Conservation (phyloP, 495 filamentous ascomycete species). For the Neurospora intermedia region DNA sequence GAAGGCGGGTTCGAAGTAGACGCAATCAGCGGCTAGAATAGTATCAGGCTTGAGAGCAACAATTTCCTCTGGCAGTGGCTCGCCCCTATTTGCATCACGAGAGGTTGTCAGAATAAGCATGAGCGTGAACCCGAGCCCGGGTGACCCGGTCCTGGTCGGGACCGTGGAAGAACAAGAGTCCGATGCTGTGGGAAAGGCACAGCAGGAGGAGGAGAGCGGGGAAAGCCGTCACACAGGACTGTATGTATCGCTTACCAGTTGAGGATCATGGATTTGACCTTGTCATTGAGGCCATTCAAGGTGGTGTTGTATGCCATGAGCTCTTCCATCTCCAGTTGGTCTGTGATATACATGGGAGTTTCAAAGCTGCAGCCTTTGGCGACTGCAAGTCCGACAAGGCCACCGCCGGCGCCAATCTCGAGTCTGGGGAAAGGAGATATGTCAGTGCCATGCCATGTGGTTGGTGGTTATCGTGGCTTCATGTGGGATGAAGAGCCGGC, state of each 20-base stretch:
- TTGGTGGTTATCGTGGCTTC: neutral
- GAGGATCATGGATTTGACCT: constrained; percentile 51
- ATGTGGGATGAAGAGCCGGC: neutral
- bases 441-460: constrained; percentile 6
- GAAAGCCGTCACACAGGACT: neutral
- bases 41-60: constrained; percentile 50
- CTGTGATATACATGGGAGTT: constrained; percentile 61
- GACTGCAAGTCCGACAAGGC: constrained; percentile 67
- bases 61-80: constrained; percentile 39
- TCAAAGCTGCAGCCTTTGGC: constrained; percentile 45
- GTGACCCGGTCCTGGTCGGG: neutral
- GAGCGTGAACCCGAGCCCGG: neutral
- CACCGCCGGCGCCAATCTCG: constrained; percentile 87
- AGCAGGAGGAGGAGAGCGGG: neutral
- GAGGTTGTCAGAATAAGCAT: constrained; percentile 13
- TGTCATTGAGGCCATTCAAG: constrained; percentile 59
- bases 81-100: constrained; percentile 33
- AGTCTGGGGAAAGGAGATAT: constrained; percentile 42
- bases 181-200: neutral
- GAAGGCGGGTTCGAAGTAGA: constrained; percentile 94
- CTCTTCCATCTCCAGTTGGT: constrained; percentile 71
- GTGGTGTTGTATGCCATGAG: constrained; percentile 77
- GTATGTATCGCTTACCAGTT: constrained; percentile 51
- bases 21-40: constrained; percentile 89
- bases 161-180: neutral